Conservation (phyloP, 1,284 basidiomycete genomes). For the Leucoagaricus sp. region DNA sequence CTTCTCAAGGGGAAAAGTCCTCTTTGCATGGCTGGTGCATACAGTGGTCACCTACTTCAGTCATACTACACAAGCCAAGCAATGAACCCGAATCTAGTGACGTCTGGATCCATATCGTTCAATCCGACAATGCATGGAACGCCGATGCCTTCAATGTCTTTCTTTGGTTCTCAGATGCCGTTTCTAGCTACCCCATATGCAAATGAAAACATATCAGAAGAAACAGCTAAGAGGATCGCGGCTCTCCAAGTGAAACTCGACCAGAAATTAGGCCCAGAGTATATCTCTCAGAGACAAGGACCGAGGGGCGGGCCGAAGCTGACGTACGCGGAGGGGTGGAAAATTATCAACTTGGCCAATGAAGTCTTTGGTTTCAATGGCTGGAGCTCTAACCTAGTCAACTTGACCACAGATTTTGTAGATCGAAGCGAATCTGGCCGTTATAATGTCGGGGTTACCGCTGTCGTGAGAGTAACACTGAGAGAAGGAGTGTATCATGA, state of each 20-base stretch:
- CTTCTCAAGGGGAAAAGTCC: background rate
- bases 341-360: constrained; percentile 94
- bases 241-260: constrained; percentile 82
- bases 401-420: constrained; percentile 72
- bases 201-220: constrained; percentile 45
- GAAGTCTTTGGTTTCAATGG: constrained; percentile 99
- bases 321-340: constrained; percentile 97
- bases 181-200: constrained; percentile 15
- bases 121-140: constrained; percentile 57
- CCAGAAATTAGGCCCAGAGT: constrained; percentile 93
- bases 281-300: constrained; percentile 86
- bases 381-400: constrained; percentile 89
- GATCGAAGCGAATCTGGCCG: constrained; percentile 69
- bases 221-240: constrained; percentile 66
- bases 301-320: constrained; percentile 86
- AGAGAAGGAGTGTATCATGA: constrained; percentile 91
- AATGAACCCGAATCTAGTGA: constrained; percentile 38
- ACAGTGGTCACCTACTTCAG: constrained; percentile 51
- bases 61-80: constrained; percentile 35
- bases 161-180: constrained; percentile 35
- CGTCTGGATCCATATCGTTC: constrained; percentile 58
- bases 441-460: constrained; percentile 81
- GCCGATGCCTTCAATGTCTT: constrained; percentile 32
- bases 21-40: constrained; percentile 44
- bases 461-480: constrained; percentile 85